phyloP scores from a whole-genome alignment of 352 stramenopile species.

The Phytophthora tubulina region DNA sequence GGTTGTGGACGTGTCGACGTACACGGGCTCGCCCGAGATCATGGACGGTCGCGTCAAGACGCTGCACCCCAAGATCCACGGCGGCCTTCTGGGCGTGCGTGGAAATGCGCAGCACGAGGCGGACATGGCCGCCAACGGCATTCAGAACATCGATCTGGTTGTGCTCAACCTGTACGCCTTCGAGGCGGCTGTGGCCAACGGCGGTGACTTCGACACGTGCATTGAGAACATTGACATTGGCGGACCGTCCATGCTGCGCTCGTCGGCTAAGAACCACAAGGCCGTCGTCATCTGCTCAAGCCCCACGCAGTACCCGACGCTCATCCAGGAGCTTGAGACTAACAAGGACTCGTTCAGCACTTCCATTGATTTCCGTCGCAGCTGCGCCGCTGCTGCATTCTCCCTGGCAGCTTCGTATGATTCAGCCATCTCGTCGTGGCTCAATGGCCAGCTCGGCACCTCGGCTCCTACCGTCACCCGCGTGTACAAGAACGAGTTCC shows the following conservation, averaged over 20 bases:
- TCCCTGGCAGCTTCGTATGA: constrained; percentile 95
- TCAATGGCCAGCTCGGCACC: constrained; percentile 92
- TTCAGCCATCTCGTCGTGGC: constrained; percentile 97
- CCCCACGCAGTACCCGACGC: constrained; percentile 94
- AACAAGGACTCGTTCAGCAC: constrained; percentile 90
- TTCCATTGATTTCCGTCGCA: constrained; percentile 89
- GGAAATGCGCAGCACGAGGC: constrained; percentile 97
- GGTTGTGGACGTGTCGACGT: constrained; percentile 98
- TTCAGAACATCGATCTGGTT: constrained; percentile 99
- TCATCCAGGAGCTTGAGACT: constrained; percentile 95
- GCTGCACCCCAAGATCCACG: constrained; percentile 99
- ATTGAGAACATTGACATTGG: constrained; percentile 99
- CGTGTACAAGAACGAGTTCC: constrained; percentile 96
- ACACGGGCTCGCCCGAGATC: constrained; percentile 98
- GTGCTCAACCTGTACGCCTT: constrained; percentile 99
- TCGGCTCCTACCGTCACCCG: constrained; percentile 85
- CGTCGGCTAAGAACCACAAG: constrained; percentile 99
- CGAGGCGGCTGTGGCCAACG: constrained; percentile 95
- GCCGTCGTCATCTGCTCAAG: constrained; percentile 98
- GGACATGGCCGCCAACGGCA: constrained; percentile 97
- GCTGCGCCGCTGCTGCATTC: constrained; percentile 85
- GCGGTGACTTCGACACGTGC: constrained; percentile 97
- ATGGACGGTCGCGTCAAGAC: constrained; percentile 99
- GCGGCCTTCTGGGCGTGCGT: constrained; percentile 97
- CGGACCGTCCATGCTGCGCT: constrained; percentile 98